A percentile compares a stretch with the other conserved stretches of the same genome.
Conservation (phyloP, 2,329 filamentous ascomycete genomes). For the Diaporthe destruens region DNA sequence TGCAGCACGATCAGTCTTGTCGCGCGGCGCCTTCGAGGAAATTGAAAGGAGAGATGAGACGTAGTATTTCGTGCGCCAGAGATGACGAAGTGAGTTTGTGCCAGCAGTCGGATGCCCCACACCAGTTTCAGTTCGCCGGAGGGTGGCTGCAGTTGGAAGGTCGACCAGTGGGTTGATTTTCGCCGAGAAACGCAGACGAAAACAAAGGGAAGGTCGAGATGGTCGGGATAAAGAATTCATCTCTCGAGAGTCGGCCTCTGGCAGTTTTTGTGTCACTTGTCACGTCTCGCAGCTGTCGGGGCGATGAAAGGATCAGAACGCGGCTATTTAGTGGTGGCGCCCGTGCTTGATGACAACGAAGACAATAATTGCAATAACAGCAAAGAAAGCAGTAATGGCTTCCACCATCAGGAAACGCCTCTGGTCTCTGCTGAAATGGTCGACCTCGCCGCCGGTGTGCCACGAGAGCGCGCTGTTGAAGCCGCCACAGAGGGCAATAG, state of each 20-base stretch:
- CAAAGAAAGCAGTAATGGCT: constrained; percentile 45
- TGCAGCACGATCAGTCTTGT: background rate
- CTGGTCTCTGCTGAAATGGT: constrained; percentile 55
- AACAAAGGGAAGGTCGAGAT: background rate
- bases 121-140: background rate
- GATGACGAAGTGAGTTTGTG: background rate
- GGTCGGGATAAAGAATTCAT: background rate
- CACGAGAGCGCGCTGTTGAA: constrained; percentile 62
- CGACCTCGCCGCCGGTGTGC: constrained; percentile 61
- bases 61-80: background rate
- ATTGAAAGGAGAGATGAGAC: background rate
- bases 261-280: background rate
- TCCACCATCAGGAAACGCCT: constrained; percentile 52
- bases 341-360: constrained; percentile 43
- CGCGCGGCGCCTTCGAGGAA: background rate
- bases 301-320: too few relatives aligned
- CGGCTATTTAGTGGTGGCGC: background rate
- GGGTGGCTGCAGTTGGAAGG: background rate
- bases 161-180: background rate
- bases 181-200: background rate
- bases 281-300: background rate
- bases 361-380: constrained; percentile 41
- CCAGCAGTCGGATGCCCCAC: background rate
- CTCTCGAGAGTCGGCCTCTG: background rate
- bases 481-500: constrained; percentile 58